A percentile compares a stretch with the other conserved stretches of the same genome.
phyloP scores from a whole-genome alignment of 2,329 filamentous ascomycete genomes.

The Talaromyces amestolkiae region DNA sequence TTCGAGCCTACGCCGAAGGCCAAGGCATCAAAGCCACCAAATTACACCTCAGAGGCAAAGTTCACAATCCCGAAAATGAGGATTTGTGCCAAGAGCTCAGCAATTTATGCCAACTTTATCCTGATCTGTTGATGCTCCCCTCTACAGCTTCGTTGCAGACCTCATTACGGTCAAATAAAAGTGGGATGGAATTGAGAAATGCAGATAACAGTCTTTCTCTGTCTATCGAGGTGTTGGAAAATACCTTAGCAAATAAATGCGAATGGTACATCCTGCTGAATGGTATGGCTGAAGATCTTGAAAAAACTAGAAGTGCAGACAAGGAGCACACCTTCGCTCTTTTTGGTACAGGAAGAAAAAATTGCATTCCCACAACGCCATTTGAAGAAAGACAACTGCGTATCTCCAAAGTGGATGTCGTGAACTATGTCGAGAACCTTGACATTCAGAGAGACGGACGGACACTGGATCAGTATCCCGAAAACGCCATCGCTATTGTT shows the following conservation, averaged over 20 bases:
- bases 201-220: background rate
- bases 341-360: slow-evolving; percentile 13
- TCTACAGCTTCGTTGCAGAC: background rate
- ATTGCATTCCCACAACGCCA: slow-evolving; percentile 6
- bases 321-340: slow-evolving; percentile 8
- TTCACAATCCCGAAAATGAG: slow-evolving; percentile 16
- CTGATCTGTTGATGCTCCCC: background rate
- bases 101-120: background rate
- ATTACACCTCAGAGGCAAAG: slow-evolving; percentile 14
- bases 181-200: background rate
- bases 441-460: slow-evolving; percentile 10
- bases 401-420: slow-evolving; percentile 10
- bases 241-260: slow-evolving; percentile 8
- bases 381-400: slow-evolving; percentile 8
- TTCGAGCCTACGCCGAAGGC: slow-evolving; percentile 8
- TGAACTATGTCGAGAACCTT: slow-evolving; percentile 2
- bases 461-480: slow-evolving; percentile 10
- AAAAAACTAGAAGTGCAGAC: background rate
- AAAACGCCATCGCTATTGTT: slow-evolving; percentile 43
- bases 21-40: slow-evolving; percentile 15
- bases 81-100: slow-evolving; percentile 9
- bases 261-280: slow-evolving; percentile 13
- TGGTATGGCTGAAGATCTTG: slow-evolving; percentile 6
- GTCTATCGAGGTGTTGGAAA: slow-evolving; percentile 10
- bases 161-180: slow-evolving; percentile 14